Conservation (phyloP, 2,329 filamentous ascomycete species). For the Parastagonospora nodorum region DNA sequence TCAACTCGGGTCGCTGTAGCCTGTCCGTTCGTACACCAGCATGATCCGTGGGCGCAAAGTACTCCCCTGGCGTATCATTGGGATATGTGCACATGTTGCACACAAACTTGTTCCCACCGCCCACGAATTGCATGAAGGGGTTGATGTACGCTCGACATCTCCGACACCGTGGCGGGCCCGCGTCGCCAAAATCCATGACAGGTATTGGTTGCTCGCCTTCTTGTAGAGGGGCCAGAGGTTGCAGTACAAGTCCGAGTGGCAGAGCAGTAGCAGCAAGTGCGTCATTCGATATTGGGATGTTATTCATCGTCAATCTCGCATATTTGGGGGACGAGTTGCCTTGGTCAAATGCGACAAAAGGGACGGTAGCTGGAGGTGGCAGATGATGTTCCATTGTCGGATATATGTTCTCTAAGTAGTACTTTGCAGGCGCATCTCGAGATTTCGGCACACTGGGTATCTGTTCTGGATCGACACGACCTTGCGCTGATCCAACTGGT, state of each 20-base stretch:
- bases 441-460: conserved; percentile 89
- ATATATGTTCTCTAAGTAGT: conserved; percentile 87
- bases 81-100: conserved; percentile 98
- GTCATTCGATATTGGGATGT: conserved; percentile 83
- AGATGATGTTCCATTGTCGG: conserved; percentile 94
- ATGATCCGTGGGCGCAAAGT: conserved; percentile 89
- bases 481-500: conserved; percentile 66
- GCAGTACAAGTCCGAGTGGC: conserved; percentile 84
- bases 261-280: conserved; percentile 79
- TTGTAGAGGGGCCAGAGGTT: conserved; percentile 83
- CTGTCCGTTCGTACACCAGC: conserved; percentile 87
- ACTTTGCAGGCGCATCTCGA: conserved; percentile 79
- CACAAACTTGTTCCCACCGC: conserved; percentile 93
- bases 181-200: conserved; percentile 91
- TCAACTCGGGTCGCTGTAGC: conserved; percentile 85
- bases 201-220: conserved; percentile 86
- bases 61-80: conserved; percentile 90
- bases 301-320: conserved; percentile 88
- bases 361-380: conserved; percentile 83
- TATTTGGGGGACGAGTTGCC: conserved; percentile 96
- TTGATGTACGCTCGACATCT: conserved; percentile 97
- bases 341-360: conserved; percentile 93
- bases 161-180: conserved; percentile 86
- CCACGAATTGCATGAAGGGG: conserved; percentile 96
- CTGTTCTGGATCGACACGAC: conserved; percentile 85